A percentile compares a stretch with the other conserved stretches of the same genome.
phyloP scores from a whole-genome alignment of 257 asterid genomes.

The Fraxinus excelsior region DNA sequence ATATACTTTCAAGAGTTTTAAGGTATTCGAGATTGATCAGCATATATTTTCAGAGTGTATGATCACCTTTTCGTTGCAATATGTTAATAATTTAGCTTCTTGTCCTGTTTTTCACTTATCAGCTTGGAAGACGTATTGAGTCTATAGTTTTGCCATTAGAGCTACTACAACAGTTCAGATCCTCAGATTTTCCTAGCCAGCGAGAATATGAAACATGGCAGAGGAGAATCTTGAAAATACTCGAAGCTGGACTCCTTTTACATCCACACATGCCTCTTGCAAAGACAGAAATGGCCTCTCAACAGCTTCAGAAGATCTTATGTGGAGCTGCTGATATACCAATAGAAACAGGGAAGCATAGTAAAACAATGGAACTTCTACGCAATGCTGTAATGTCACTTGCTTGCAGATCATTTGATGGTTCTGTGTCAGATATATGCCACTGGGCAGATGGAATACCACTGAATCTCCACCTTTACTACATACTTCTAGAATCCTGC shows the following conservation, averaged over 20 bases:
- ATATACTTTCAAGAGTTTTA: neutral
- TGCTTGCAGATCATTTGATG: constrained; percentile 81
- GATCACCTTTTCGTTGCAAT: neutral
- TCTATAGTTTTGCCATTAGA: constrained; percentile 86
- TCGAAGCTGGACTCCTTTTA: constrained; percentile 80
- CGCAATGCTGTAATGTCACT: constrained; percentile 60
- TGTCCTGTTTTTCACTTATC: constrained; percentile 28
- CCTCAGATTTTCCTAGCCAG: constrained; percentile 67
- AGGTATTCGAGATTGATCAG: constrained; percentile 14
- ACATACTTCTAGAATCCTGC: constrained; percentile 69
- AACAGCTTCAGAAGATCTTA: constrained; percentile 60
- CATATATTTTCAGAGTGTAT: neutral
- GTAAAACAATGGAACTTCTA: constrained; percentile 61
- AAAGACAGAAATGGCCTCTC: constrained; percentile 46
- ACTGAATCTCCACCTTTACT: constrained; percentile 68
- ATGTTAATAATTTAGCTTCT: constrained; percentile 13
- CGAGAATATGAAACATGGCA: constrained; percentile 71
- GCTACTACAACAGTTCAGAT: constrained; percentile 62
- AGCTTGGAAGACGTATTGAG: constrained; percentile 84
- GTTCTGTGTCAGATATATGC: constrained; percentile 63
- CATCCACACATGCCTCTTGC: constrained; percentile 69
- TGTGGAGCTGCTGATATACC: constrained; percentile 55
- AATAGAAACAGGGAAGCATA: constrained; percentile 63
- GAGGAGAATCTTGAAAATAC: constrained; percentile 68
- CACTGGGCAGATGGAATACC: constrained; percentile 98